Evolutionary conservation across 2,329 filamentous ascomycete species (phyloP).

Genomic region (Zymoseptoria pseudotritici): DNA sequence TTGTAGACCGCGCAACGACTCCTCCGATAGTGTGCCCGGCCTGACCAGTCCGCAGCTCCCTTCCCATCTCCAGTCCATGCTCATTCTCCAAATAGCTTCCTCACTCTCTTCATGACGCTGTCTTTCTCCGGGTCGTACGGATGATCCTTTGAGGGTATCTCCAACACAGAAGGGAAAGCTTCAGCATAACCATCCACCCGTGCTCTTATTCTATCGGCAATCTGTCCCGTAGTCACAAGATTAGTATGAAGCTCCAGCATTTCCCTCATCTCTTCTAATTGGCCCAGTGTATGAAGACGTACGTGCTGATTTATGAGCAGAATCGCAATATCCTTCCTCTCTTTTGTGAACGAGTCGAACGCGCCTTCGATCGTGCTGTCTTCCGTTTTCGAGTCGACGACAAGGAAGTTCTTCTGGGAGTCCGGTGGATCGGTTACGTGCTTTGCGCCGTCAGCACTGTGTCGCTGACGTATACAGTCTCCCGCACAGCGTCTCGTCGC

Average conservation of each 20-base stretch:
- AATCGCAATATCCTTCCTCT: slow-evolving; percentile 95
- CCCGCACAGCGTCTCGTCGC: not conserved
- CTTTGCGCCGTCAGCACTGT: slow-evolving; percentile 40
- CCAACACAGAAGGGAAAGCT: slow-evolving; percentile 90
- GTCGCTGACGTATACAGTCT: not conserved
- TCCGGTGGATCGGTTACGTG: slow-evolving; percentile 86
- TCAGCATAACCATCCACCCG: slow-evolving; percentile 86
- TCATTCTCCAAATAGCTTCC: slow-evolving; percentile 63
- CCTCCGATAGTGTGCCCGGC: not conserved
- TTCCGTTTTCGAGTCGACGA: slow-evolving; percentile 91
- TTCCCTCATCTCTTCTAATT: not conserved
- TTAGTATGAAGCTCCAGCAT: not conserved
- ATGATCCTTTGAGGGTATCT: slow-evolving; percentile 98
- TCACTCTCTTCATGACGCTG: slow-evolving; percentile 84
- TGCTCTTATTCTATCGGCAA: slow-evolving; percentile 88
- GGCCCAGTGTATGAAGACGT: slow-evolving; percentile 24
- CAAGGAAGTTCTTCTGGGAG: slow-evolving; percentile 93
- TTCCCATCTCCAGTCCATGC: not conserved
- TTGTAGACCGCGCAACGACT: not conserved
- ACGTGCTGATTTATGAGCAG: slow-evolving; percentile 97
- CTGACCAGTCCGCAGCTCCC: not conserved
- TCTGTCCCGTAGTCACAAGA: slow-evolving; percentile 43
- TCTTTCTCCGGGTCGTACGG: slow-evolving; percentile 99
- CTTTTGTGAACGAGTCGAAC: slow-evolving; percentile 79
- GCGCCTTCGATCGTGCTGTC: slow-evolving; percentile 78